A percentile compares a stretch with the other conserved stretches of the same genome.
phyloP scores from a whole-genome alignment of 2,329 filamentous ascomycete species.

The Fusarium sp. region DNA sequence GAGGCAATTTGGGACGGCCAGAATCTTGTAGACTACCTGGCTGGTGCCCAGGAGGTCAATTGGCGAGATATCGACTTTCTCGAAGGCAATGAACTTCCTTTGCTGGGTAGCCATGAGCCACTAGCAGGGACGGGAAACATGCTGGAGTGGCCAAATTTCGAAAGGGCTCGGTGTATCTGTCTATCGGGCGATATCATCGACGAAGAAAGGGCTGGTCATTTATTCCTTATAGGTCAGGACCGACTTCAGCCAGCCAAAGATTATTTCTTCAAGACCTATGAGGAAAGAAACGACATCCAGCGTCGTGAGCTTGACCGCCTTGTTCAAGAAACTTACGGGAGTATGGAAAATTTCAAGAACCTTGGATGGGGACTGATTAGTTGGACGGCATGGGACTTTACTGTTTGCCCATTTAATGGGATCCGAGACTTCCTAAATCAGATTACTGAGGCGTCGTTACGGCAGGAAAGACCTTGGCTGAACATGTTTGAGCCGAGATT shows the following conservation, averaged over 20 bases:
- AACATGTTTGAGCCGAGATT: slow-evolving; percentile 4
- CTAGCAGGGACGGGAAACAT: background rate
- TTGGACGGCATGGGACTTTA: slow-evolving; percentile 5
- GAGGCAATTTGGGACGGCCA: slow-evolving; percentile 3
- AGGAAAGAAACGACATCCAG: background rate
- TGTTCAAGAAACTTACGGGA: background rate
- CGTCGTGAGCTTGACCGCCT: background rate
- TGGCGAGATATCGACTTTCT: slow-evolving; percentile 2
- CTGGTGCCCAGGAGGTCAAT: background rate
- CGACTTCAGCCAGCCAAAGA: background rate
- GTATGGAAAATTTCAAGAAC: background rate
- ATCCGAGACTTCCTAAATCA: background rate
- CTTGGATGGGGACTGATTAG: background rate
- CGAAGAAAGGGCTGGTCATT: background rate
- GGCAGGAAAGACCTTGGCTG: background rate
- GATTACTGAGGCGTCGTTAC: background rate
- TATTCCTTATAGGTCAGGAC: background rate
- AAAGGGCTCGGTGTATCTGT: background rate
- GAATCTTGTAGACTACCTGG: background rate
- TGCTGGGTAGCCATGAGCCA: background rate
- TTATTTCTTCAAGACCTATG: background rate
- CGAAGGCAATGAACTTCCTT: background rate
- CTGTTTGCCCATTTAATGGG: background rate
- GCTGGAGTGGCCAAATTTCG: background rate
- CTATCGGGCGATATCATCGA: background rate